phyloP scores from a whole-genome alignment of 2,329 filamentous ascomycete genomes.

The Cercospora brassicicola region DNA sequence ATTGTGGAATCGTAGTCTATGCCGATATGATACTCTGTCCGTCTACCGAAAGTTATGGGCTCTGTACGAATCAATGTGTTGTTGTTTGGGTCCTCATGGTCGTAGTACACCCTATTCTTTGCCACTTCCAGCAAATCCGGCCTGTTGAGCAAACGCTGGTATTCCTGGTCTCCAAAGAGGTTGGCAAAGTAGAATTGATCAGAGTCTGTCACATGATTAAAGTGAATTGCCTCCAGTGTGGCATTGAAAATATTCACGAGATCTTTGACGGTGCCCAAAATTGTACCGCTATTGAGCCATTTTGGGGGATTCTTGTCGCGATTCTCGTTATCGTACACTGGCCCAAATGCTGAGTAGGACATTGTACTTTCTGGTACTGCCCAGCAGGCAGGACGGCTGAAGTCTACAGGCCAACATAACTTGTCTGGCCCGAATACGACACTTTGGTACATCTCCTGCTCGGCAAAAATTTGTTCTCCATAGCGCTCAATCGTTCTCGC shows the following conservation, averaged over 20 bases:
- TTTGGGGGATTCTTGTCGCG: slow-evolving; percentile 47
- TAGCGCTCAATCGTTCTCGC: slow-evolving; percentile 37
- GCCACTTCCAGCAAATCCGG: slow-evolving; percentile 29
- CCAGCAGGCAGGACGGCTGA: slow-evolving; percentile 37
- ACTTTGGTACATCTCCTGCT: slow-evolving; percentile 32
- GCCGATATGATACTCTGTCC: slow-evolving; percentile 29
- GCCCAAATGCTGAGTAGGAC: slow-evolving; percentile 47
- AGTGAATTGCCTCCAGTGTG: slow-evolving; percentile 43
- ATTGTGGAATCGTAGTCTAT: slow-evolving; percentile 28
- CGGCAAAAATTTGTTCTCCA: slow-evolving; percentile 40
- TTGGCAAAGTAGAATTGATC: slow-evolving; percentile 53
- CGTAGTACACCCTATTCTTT: slow-evolving; percentile 39
- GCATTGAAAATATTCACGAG: slow-evolving; percentile 45
- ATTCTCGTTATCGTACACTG: slow-evolving; percentile 45
- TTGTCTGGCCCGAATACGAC: slow-evolving; percentile 40
- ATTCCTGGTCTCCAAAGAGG: slow-evolving; percentile 57
- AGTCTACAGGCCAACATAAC: slow-evolving; percentile 38
- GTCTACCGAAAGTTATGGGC: slow-evolving; percentile 30
- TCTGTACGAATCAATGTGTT: slow-evolving; percentile 38
- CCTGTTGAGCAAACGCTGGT: slow-evolving; percentile 24
- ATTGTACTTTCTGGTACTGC: slow-evolving; percentile 33
- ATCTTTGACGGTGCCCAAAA: slow-evolving; percentile 44
- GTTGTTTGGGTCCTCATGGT: slow-evolving; percentile 39
- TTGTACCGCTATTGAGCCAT: slow-evolving; percentile 51
- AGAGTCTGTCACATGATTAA: slow-evolving; percentile 29